Conservation (phyloP, 176 grass and related monocot species). For the Aegilops tauschii region DNA sequence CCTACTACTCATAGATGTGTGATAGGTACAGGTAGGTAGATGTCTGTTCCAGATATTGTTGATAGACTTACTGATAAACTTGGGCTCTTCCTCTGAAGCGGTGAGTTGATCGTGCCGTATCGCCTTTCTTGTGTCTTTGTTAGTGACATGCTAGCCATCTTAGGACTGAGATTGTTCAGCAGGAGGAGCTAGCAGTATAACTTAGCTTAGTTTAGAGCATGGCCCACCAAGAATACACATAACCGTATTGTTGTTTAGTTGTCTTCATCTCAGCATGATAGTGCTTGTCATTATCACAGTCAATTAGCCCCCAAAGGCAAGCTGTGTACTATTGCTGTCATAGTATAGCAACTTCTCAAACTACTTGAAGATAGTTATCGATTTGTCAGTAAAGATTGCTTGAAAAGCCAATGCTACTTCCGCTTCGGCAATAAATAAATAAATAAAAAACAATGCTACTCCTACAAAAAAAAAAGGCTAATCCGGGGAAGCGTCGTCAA, state of each 20-base stretch:
- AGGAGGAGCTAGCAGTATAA: background rate
- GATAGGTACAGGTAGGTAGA: background rate
- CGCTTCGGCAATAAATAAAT: background rate
- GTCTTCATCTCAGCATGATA: background rate
- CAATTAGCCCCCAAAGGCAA: background rate
- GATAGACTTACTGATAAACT: background rate
- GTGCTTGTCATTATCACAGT: background rate
- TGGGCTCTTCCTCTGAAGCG: background rate
- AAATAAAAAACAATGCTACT: background rate
- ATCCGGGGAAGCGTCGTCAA: background rate
- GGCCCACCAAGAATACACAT: background rate
- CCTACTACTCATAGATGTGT: background rate
- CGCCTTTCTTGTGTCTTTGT: background rate
- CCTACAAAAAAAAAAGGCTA: background rate
- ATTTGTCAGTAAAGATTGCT: background rate
- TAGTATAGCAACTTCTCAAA: background rate
- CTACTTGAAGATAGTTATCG: background rate
- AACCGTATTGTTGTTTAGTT: background rate
- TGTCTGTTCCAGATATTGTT: background rate
- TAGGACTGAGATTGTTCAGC: constrained; percentile 3
- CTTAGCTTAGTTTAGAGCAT: background rate
- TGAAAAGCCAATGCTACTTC: background rate
- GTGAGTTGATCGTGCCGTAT: background rate
- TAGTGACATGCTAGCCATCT: constrained; percentile 11
- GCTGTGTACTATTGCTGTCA: background rate